Evolutionary conservation across 2,329 filamentous ascomycete genomes (phyloP).

Genomic region (Aureobasidium sp.): DNA sequence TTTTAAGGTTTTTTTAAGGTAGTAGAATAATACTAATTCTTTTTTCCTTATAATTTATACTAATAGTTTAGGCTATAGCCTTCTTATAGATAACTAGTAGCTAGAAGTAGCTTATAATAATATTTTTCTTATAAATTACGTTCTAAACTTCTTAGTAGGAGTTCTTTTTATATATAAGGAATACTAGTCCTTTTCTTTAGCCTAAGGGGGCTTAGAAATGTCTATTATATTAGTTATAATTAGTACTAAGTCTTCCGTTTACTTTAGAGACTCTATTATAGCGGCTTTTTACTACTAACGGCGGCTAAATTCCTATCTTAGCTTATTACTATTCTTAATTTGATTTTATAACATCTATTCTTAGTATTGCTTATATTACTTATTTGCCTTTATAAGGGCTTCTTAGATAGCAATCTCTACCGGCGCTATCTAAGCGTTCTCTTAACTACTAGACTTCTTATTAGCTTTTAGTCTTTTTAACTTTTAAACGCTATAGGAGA

Average conservation of each 20-base stretch:
- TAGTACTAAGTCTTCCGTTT: not conserved
- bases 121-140: not conserved
- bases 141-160: not conserved
- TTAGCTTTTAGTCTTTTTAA: not conserved
- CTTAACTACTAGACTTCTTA: not conserved
- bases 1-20: not conserved
- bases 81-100: not conserved
- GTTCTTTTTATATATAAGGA: not conserved
- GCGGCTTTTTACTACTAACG: not conserved
- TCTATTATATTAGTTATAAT: not conserved
- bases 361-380: not conserved
- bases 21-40: not conserved
- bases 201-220: not conserved
- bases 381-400: not conserved
- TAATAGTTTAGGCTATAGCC: not conserved
- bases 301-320: not conserved
- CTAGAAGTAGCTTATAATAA: not conserved
- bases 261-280: not conserved
- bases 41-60: not conserved
- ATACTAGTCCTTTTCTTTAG: not conserved
- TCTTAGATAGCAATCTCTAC: not conserved
- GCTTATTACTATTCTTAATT: not conserved
- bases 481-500: not conserved
- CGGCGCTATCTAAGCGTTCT: not conserved
- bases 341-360: not conserved